Evolutionary conservation across 2,329 filamentous ascomycete species (phyloP).

Genomic region (Daldinia sp.): DNA sequence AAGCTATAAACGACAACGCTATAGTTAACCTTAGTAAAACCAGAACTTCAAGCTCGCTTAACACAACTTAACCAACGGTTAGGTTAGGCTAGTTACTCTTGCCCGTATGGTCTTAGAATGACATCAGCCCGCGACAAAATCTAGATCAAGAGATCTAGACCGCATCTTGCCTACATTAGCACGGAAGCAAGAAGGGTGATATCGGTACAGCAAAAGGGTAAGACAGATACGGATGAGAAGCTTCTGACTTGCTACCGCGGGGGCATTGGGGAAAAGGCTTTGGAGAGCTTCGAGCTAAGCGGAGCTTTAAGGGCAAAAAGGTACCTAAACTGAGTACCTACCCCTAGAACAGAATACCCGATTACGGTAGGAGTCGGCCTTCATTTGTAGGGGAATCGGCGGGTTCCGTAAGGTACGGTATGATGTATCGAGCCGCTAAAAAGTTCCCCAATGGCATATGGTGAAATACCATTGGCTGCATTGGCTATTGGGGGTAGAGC

Average conservation of each 20-base stretch:
- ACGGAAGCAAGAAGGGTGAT: not conserved
- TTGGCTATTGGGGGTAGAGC: not conserved
- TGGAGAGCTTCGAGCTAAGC: not conserved
- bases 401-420: slow-evolving; percentile 34
- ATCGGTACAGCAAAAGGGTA: slow-evolving; percentile 3
- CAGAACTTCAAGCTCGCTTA: not conserved
- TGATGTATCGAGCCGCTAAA: slow-evolving; percentile 35
- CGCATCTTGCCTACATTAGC: slow-evolving; percentile 13
- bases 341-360: slow-evolving; percentile 2
- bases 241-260: not conserved
- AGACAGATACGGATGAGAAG: slow-evolving; percentile 11
- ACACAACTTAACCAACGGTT: not conserved
- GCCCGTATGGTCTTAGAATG: slow-evolving; percentile 10
- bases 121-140: slow-evolving; percentile 17
- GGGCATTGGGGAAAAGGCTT: not conserved
- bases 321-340: slow-evolving; percentile 13
- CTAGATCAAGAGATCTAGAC: slow-evolving; percentile 19
- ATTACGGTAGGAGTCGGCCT: slow-evolving; percentile 35
- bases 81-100: too few species aligned
- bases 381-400: slow-evolving; percentile 35
- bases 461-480: slow-evolving; percentile 22
- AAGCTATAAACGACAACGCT: not conserved
- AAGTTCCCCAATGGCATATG: not conserved
- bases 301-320: not conserved
- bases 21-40: not conserved